phyloP scores from a whole-genome alignment of 306 rosid genomes.

The Glycyrrhiza uralensis region DNA sequence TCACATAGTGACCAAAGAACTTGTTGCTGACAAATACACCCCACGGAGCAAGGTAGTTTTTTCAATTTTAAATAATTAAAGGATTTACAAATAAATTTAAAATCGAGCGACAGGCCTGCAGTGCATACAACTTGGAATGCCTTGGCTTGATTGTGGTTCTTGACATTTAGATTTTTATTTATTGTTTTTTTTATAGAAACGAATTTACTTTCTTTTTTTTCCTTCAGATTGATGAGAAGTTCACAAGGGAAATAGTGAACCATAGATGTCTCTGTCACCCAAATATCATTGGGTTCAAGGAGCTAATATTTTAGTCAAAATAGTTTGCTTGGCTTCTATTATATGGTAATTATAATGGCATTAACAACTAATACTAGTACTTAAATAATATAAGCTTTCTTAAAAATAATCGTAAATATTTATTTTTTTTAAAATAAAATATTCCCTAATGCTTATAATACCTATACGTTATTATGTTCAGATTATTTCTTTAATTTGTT shows the following conservation, averaged over 20 bases:
- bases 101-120: no score
- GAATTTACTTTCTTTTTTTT: not conserved
- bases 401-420: no score
- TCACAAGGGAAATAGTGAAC: slow-evolving; percentile 70
- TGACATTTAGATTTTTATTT: not conserved
- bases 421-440: no score
- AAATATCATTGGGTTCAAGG: slow-evolving; percentile 66
- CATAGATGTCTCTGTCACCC: slow-evolving; percentile 68
- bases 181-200: not conserved
- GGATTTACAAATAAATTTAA: no score
- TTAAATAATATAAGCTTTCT: no score
- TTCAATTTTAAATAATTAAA: no score
- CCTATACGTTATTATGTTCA: not conserved
- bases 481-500: not conserved
- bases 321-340: not conserved
- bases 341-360: no score
- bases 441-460: no score
- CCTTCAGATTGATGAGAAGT: slow-evolving; percentile 73
- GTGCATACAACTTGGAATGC: not conserved
- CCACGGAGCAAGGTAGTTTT: slow-evolving; percentile 39
- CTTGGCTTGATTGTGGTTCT: not conserved
- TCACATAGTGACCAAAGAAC: slow-evolving; percentile 49
- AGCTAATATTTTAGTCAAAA: slow-evolving; percentile 18
- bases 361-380: no score
- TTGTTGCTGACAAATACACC: slow-evolving; percentile 57